Percentiles rank a stretch among this genome's conserved stretches.
These are phyloP conservation scores for Pisolithus sp. DNA, from an alignment of 768 basidiomycete genomes.

Conservation along the genomic window DNA sequence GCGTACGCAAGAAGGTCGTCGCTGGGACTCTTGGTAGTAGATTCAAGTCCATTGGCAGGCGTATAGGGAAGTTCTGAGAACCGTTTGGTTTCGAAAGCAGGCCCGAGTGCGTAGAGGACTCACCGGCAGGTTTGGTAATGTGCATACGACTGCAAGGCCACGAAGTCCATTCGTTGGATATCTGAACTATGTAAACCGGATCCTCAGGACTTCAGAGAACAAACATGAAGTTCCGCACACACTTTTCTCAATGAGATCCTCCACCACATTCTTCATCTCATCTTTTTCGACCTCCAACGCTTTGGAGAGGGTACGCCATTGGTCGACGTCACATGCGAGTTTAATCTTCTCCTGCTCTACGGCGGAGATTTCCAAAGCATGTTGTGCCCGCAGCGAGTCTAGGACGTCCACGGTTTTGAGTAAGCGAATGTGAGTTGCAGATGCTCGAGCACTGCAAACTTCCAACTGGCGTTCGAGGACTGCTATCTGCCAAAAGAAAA, in stretches of 20 bases:
- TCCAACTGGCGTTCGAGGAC: constrained; percentile 27
- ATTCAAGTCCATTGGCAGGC: not conserved
- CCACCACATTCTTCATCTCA: constrained; percentile 48
- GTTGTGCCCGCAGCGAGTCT: constrained; percentile 36
- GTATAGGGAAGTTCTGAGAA: constrained; percentile 13
- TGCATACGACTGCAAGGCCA: constrained; percentile 43
- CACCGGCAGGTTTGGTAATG: constrained; percentile 39
- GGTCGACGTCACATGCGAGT: constrained; percentile 34
- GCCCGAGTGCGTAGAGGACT: constrained; percentile 18
- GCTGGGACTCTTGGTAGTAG: constrained; percentile 3
- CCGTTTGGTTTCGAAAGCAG: constrained; percentile 4
- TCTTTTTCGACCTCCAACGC: constrained; percentile 42
- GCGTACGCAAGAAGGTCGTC: constrained; percentile 36
- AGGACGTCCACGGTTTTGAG: constrained; percentile 44
- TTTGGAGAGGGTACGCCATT: constrained; percentile 27
- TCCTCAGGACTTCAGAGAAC: not conserved
- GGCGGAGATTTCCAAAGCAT: constrained; percentile 35
- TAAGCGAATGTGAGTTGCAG: constrained; percentile 42
- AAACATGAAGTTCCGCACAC: constrained; percentile 12
- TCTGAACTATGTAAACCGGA: constrained; percentile 32
- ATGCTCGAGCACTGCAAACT: constrained; percentile 33
- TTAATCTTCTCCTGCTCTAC: constrained; percentile 27
- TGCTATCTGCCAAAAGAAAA: constrained; percentile 17
- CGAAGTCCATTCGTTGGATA: constrained; percentile 36
- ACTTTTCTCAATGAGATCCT: constrained; percentile 56